A percentile compares a stretch with the other conserved stretches of the same genome.
These are phyloP conservation scores for Boletus huronensis DNA, from an alignment of 768 basidiomycete species.

Conservation along the genomic window DNA sequence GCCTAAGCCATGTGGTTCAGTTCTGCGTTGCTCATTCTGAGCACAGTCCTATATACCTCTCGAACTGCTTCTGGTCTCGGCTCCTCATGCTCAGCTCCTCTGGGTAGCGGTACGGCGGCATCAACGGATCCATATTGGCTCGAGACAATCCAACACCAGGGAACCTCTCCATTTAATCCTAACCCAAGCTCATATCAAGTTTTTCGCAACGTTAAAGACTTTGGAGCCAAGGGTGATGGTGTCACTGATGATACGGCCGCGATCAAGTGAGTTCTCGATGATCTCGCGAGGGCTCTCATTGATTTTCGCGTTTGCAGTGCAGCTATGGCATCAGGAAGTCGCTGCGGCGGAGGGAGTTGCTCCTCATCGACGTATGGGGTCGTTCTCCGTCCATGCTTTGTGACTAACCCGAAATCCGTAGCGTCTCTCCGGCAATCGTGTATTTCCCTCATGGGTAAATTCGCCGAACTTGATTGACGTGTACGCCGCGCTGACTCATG, in stretches of 20 bases:
- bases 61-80: conserved; percentile 35
- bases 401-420: neutral
- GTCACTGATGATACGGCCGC: conserved; percentile 71
- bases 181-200: conserved; percentile 55
- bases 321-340: conserved; percentile 59
- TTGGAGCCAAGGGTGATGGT: conserved; percentile 58
- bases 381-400: neutral
- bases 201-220: conserved; percentile 72
- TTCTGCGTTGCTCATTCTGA: conserved; percentile 7
- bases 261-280: conserved; percentile 49
- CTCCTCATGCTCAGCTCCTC: conserved; percentile 43
- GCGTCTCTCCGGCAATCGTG: conserved; percentile 59
- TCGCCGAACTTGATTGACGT: neutral
- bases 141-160: conserved; percentile 66
- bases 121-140: conserved; percentile 57
- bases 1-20: conserved; percentile 7
- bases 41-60: conserved; percentile 4
- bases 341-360: conserved; percentile 52
- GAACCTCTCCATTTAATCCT: conserved; percentile 62
- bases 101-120: conserved; percentile 47
- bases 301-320: conserved; percentile 34
- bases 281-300: neutral
- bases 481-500: neutral
- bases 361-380: conserved; percentile 47
- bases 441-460: conserved; percentile 69